Base-by-base conservation (phyloP, 169 alveolate genomes). In the Cryptosporidium andersoni region DNA sequence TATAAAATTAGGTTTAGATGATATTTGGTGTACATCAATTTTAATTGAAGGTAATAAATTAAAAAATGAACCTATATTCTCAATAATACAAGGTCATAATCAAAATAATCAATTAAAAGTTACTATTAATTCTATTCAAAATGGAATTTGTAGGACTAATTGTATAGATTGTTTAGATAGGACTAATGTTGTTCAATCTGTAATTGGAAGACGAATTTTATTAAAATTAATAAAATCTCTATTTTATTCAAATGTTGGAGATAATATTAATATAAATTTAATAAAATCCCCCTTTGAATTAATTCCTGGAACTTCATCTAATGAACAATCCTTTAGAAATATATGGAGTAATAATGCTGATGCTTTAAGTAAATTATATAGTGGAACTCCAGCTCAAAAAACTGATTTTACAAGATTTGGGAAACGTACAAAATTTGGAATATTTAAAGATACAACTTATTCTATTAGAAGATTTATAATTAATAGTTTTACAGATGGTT, bases 131-230 rank as follows among this genome's bases (percentile, higher is more conserved):
- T 36, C 45, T n/a, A 74, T 64, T 45, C 98, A 98, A 88, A 64
- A 82, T 64, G 99, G 99, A 1, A 93, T 94, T 25, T 89, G 95
- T 43, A 94, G 99, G 64, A 95, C 98, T 51, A 98, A 97, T 91
- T 98, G 99, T 82, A 94, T 98, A 82, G 99, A 98, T 89, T 97
- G 99, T 63, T 89, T 98, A 36, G 99, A 98, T 81, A 93, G 99
- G 65, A 96, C 99, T 0, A 97, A 97, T 82, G 98, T 96, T 0
- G 97, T 97, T 9, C 92, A 95, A 81, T 88, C 94, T 12, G 95
- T 93, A 8, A 67, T 95, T 74, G 94, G 94, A 25, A 89, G 98
- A 81, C 85, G 88, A 45, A 80, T 92, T 25, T 65, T 91, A 51
- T 91, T 81, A 45, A 6, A 16, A 36, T 9, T 74, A 36, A 45